phyloP scores from a whole-genome alignment of 2,329 filamentous ascomycete species.

The Teratosphaeria destructans region DNA sequence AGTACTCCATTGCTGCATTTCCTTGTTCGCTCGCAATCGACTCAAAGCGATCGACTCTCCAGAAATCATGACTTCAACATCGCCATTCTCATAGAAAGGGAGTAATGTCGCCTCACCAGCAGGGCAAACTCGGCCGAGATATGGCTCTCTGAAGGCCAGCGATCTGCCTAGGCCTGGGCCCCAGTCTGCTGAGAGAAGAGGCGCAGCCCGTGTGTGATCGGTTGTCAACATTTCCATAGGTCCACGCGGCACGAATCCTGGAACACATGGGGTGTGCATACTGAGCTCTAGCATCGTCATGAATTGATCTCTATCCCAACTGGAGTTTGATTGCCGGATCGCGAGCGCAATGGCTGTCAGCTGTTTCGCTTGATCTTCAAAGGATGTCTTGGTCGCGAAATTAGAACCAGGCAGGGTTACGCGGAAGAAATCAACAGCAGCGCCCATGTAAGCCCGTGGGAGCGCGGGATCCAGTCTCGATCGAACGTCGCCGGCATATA shows the following conservation, averaged over 20 bases:
- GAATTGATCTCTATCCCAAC: background rate
- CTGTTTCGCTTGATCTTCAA: background rate
- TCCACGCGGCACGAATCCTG: slow-evolving; percentile 2
- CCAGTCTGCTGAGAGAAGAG: background rate
- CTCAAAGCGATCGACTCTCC: slow-evolving; percentile 2
- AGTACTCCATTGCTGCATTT: background rate
- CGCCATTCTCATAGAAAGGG: slow-evolving; percentile 2
- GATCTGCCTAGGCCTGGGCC: slow-evolving; percentile 1
- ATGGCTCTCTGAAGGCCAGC: slow-evolving; percentile 2
- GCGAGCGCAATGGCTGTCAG: background rate
- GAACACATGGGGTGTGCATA: slow-evolving; percentile 1
- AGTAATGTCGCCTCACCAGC: slow-evolving; percentile 3
- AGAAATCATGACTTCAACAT: slow-evolving; percentile 6
- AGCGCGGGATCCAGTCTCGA: slow-evolving; percentile 2
- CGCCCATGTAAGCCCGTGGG: slow-evolving; percentile 1
- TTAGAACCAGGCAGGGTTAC: background rate
- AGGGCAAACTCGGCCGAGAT: slow-evolving; percentile 1
- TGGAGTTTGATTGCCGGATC: background rate
- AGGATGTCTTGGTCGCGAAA: background rate
- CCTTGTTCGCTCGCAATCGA: background rate
- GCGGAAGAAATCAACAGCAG: slow-evolving; percentile 2
- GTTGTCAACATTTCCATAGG: slow-evolving; percentile 5
- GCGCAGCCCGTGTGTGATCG: slow-evolving; percentile 2
- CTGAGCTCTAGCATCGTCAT: background rate
- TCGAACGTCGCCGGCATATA: slow-evolving; percentile 1